phyloP scores from a whole-genome alignment of 352 stramenopile species.

The Globisporangium lucens region DNA sequence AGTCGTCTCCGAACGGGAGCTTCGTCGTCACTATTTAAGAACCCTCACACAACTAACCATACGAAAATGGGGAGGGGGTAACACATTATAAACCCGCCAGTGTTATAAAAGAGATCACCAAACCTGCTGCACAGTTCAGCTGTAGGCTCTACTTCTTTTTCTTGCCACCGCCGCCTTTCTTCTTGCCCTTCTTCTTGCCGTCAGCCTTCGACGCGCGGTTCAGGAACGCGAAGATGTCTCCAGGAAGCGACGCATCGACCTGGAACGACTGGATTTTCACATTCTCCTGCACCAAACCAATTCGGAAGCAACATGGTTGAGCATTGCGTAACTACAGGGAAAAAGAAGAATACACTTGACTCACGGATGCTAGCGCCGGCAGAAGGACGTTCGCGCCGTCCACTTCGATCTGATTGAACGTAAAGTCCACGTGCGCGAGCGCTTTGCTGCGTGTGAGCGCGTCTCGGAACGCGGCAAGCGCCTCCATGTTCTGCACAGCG shows the following conservation, averaged over 20 bases:
- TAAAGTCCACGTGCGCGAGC: constrained; percentile 71
- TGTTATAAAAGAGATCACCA: background rate
- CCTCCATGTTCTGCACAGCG: constrained; percentile 37
- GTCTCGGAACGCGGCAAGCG: constrained; percentile 54
- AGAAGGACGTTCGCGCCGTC: constrained; percentile 61
- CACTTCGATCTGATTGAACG: constrained; percentile 71
- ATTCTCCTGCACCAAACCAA: constrained; percentile 38
- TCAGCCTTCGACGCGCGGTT: constrained; percentile 70
- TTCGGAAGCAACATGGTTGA: background rate
- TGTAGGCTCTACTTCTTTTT: constrained; percentile 39
- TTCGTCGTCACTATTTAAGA: constrained; percentile 65
- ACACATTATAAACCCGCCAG: background rate
- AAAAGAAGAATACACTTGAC: background rate
- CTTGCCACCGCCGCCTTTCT: constrained; percentile 68
- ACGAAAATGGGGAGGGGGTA: background rate
- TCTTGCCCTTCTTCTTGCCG: constrained; percentile 76
- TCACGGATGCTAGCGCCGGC: constrained; percentile 45
- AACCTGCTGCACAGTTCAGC: background rate
- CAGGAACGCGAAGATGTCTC: constrained; percentile 66
- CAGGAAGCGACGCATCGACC: constrained; percentile 69
- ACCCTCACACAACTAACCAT: background rate
- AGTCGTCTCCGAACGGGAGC: constrained; percentile 49
- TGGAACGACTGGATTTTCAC: constrained; percentile 67
- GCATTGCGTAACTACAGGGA: background rate
- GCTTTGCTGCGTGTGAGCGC: constrained; percentile 62